Base-by-base conservation (phyloP, 768 basidiomycete genomes). In the Mycena rebaudengoi region DNA sequence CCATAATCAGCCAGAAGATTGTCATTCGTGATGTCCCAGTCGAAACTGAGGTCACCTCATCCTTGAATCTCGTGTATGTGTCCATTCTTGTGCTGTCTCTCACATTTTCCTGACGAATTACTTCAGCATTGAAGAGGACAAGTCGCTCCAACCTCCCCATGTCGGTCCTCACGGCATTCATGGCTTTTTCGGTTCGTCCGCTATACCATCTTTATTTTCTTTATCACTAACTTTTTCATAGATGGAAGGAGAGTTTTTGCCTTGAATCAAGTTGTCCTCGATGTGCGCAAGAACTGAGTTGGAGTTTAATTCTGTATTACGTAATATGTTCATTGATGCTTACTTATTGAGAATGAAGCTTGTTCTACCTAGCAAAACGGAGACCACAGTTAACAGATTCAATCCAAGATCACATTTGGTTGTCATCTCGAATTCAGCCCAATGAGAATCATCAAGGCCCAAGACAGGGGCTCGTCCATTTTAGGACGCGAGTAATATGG, bases 31-130 rank as follows among this genome's bases (percentile, higher is more conserved):
- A 73, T 28, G 78, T 71, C 11, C 75, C 82, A 5, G 37, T 74
- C 2, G 70, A 75, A 52, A 73, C 54, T 44, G 68, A 70, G 51
- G 64, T 74, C 25, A 74, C 62, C 0, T 80, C 79, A 4, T 82
- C 81, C 7, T 25, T 83, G 32, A 83, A 83, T 35, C 63, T 81
- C 1, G 71, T 73, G 82, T 82, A 70, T 63, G 79, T 65, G 6
- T 10, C 3, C 48, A 40, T 28, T 29, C 5, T n/a, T 20, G 40
- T 18, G 10, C 18, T n/a, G 45, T 16, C 12, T 26, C 16, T 20
- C 1, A 37, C n/a, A n/a, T 13, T 30, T 30, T 7, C 32, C 14
- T 35, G 29, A 45, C 14, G 7, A 16, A 18, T 37, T 18, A 10
- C 11, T 14, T 28, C 28, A 65, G 64, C 28, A 60, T 65, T n/a